phyloP scores from a whole-genome alignment of 106 monocot species.

The Acorus calamus region DNA sequence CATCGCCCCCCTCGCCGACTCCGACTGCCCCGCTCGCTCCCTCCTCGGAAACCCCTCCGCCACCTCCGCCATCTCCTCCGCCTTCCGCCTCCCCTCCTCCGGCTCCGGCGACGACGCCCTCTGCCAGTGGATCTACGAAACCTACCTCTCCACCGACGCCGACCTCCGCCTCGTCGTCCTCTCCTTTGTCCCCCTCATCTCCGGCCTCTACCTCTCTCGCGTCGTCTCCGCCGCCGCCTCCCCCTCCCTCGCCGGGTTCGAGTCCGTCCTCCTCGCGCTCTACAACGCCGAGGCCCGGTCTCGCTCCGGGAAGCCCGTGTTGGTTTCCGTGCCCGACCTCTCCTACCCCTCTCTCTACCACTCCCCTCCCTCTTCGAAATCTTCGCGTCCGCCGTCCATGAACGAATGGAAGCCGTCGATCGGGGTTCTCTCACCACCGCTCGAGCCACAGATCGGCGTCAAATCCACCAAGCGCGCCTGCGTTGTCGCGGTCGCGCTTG shows the following conservation, averaged over 20 bases:
- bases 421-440: constrained; percentile 54
- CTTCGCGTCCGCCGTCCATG: background rate
- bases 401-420: constrained; percentile 8
- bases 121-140: constrained; percentile 97
- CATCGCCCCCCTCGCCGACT: constrained; percentile 54
- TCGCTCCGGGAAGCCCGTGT: constrained; percentile 57
- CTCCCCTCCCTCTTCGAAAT: constrained; percentile 13
- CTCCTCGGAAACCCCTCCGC: constrained; percentile 45
- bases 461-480: constrained; percentile 84
- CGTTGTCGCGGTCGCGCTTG: constrained; percentile 66
- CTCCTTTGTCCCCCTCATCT: constrained; percentile 72
- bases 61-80: constrained; percentile 53
- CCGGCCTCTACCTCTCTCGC: constrained; percentile 49
- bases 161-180: constrained; percentile 84
- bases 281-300: constrained; percentile 54
- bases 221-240: constrained; percentile 38
- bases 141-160: constrained; percentile 67
- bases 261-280: constrained; percentile 79
- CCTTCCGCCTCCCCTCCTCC: constrained; percentile 34
- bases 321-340: constrained; percentile 71
- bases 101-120: constrained; percentile 76
- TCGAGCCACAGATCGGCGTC: constrained; percentile 78
- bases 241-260: constrained; percentile 78
- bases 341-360: constrained; percentile 81
- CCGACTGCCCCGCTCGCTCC: constrained; percentile 69